Conservation (phyloP, 1,139 yeast species). For the Protomyces inundatus region DNA sequence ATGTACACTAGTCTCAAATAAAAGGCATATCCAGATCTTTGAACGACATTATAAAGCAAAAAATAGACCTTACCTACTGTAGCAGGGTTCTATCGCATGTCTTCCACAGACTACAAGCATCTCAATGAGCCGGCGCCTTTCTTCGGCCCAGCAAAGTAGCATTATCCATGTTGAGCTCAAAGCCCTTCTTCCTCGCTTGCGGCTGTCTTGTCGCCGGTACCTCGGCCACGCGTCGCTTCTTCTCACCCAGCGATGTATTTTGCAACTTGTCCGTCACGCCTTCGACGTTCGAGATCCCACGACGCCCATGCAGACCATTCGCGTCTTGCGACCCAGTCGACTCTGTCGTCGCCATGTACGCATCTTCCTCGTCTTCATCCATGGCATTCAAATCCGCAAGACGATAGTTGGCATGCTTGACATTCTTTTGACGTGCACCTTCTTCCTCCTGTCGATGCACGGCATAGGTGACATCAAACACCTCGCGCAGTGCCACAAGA, state of each 20-base stretch:
- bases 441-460: slow-evolving; percentile 92
- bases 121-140: slow-evolving; percentile 41
- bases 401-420: slow-evolving; percentile 25
- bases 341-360: slow-evolving; percentile 26
- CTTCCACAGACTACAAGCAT: background rate
- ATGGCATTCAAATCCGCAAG: slow-evolving; percentile 23
- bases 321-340: slow-evolving; percentile 29
- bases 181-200: slow-evolving; percentile 41
- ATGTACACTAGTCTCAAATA: too few species aligned
- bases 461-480: slow-evolving; percentile 89
- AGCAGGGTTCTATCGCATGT: too few species aligned
- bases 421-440: slow-evolving; percentile 45
- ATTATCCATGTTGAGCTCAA: slow-evolving; percentile 69
- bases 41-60: too few species aligned
- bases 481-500: slow-evolving; percentile 86
- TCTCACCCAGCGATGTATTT: slow-evolving; percentile 17
- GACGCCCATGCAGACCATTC: background rate
- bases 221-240: slow-evolving; percentile 28
- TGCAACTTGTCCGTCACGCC: slow-evolving; percentile 19
- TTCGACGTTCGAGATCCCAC: slow-evolving; percentile 10
- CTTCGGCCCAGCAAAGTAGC: slow-evolving; percentile 79
- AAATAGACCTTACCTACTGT: too few species aligned
- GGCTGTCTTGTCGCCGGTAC: slow-evolving; percentile 28
- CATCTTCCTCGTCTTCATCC: slow-evolving; percentile 35
- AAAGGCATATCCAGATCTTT: too few species aligned